Base-by-base conservation (phyloP, 164 flowering plant genomes). In the Tetracentron sinense region DNA sequence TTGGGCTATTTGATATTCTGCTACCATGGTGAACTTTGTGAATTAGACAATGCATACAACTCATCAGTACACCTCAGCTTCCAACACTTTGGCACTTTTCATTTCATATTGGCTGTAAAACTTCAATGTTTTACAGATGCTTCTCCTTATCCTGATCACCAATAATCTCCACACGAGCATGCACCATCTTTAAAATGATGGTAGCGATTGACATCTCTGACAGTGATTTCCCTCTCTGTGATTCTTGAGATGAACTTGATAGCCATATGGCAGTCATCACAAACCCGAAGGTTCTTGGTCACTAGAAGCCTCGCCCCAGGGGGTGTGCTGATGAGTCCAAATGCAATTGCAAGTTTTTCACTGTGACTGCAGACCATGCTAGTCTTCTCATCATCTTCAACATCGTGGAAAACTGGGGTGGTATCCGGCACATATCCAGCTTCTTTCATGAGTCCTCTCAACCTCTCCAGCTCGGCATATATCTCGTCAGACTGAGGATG, bases 221-320 rank as follows among this genome's bases (percentile, higher is more conserved):
- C 38, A 4, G 53, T 65, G 22, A 82, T 74, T 56, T 80, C 86
- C 71, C 83, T 68, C n/a, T 71, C 64, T 7, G 74, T 74, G 53
- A 82, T 71, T 31, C 69, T 82, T 7, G 86, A 80, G 49, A 80
- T 76, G 33, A 82, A 67, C 72, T 80, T 80, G 22, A 80, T 72
- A 0, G 79, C 78, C 30, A 70, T 77, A 67, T 80, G 86, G 58
- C 83, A 82, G 49, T 82, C 86, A 65, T 82, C 86, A 50, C 86
- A 82, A 6, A 76, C 74, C 20, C 81, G 59, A 11, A 80, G 77
- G 42, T 82, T 82, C 73, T 82, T 82, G 8, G 78, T 80, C 44
- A 80, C 66, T 33, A 78, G 54, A 21, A 80, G 72, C 65, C 72
- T 72, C 10, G 80, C 62, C 47, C 81, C 78, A 15, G 79, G 76